A percentile compares a stretch with the other conserved stretches of the same genome.
Conservation (phyloP, 2,329 filamentous ascomycete genomes). For the Aureobasidium sp. region DNA sequence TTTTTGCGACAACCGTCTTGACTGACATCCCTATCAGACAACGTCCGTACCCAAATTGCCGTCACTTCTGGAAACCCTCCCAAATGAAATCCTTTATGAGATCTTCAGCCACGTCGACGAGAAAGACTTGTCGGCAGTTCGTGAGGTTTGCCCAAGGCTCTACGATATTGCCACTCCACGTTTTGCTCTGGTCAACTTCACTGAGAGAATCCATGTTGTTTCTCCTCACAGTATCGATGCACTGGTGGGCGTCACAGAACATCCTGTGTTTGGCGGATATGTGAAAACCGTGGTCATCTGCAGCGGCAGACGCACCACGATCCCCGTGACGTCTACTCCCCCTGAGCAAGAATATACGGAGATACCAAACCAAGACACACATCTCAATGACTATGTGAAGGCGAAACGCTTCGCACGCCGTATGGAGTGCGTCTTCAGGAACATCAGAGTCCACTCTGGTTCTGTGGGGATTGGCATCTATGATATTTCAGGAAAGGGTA, state of each 20-base stretch:
- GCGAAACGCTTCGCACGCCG: not conserved
- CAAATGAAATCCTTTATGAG: not conserved
- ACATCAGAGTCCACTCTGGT: not conserved
- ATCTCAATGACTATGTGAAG: not conserved
- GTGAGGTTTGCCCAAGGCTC: not conserved
- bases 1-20: not conserved
- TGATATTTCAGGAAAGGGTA: not conserved
- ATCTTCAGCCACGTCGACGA: not conserved
- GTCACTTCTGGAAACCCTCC: not conserved
- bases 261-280: not conserved
- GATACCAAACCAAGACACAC: too few relatives aligned
- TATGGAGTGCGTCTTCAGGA: not conserved
- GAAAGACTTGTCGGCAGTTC: not conserved
- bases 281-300: not conserved
- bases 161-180: not conserved
- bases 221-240: not conserved
- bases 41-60: not conserved
- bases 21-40: not conserved
- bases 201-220: not conserved
- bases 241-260: constrained; percentile 4
- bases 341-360: too few relatives aligned
- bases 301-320: not conserved
- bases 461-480: not conserved
- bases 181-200: not conserved
- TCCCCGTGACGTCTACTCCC: not conserved